Evolutionary conservation across 1,284 basidiomycete genomes (phyloP).

Genomic region (Puccinia coronata): DNA sequence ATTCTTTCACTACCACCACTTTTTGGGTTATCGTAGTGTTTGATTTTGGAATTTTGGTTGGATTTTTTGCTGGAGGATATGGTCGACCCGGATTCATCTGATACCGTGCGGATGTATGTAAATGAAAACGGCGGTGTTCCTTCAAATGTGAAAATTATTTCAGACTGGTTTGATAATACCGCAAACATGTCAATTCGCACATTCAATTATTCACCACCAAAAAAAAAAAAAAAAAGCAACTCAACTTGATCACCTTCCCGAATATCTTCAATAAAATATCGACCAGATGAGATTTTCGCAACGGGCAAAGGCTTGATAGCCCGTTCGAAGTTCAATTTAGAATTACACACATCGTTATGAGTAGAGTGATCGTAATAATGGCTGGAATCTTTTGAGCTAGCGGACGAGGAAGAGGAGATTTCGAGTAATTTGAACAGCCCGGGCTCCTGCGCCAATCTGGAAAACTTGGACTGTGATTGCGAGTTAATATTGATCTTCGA

Average conservation of each 20-base stretch:
- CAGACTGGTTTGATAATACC: slow-evolving; percentile 68
- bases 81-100: slow-evolving; percentile 54
- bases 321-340: slow-evolving; percentile 72
- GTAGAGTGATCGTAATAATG: not conserved
- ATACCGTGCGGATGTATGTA: slow-evolving; percentile 60
- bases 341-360: slow-evolving; percentile 66
- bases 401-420: slow-evolving; percentile 70
- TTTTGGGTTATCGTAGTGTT: not conserved
- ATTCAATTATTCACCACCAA: not conserved
- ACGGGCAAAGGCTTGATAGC: slow-evolving; percentile 79
- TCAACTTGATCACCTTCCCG: slow-evolving; percentile 67
- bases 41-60: not conserved
- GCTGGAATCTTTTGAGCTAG: not conserved
- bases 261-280: slow-evolving; percentile 76
- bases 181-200: not conserved
- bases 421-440: slow-evolving; percentile 80
- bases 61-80: not conserved
- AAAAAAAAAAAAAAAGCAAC: not conserved
- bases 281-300: slow-evolving; percentile 82
- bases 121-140: slow-evolving; percentile 95
- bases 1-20: slow-evolving; percentile 10
- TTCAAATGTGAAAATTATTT: slow-evolving; percentile 82
- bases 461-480: slow-evolving; percentile 73
- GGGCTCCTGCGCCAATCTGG: slow-evolving; percentile 74
- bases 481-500: slow-evolving; percentile 70